Base-by-base conservation (phyloP, 306 rosid genomes). In the Comarum palustre region DNA sequence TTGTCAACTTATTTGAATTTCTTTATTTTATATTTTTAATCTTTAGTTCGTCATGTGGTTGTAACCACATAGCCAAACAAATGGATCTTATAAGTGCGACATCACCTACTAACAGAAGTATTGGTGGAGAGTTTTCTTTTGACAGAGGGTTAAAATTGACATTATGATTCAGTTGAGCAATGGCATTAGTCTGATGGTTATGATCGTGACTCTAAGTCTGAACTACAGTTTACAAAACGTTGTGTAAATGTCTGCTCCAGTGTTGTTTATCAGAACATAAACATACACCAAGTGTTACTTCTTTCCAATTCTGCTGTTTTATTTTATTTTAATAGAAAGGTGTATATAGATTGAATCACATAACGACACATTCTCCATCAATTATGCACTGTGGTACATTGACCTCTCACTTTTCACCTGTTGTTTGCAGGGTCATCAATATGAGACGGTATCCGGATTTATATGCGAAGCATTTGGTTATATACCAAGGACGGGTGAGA, bases 401-500 rank as follows among this genome's bases (percentile, higher is more conserved):
- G 48, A 55, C 57, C 38, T 63, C 69, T 43, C 45, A 39, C 45
- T 24, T 69, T 48, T 32, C 72, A 50, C 55, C 32, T 71, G 34
- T 54, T 8, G 64, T 62, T 75, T 70, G 67, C 87, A 95, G 99
- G 99, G 96, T 82, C 91, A 88, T 76, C 99, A 92, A 83, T 95
- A 95, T 64, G 99, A 95, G 85, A 95, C 99, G 1, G 99, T 95
- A 42, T 95, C 99, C 0, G 99, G 99, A 70, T 95, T 95, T 81
- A 90, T 91, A 59, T 95, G 99, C 24, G 99, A 88, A 84, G 88
- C 93, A 62, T 94, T 94, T 86, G 99, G 99, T 78, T 92, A 95
- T 73, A 95, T 92, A 73, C 99, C 97, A 17, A 89, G 96, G 86
- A 95, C 97, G 5, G 99, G 99, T 11, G 97, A 95, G 86, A 83